Evolutionary conservation across 768 basidiomycete genomes (phyloP).

Genomic region (Collybia mongolica): DNA sequence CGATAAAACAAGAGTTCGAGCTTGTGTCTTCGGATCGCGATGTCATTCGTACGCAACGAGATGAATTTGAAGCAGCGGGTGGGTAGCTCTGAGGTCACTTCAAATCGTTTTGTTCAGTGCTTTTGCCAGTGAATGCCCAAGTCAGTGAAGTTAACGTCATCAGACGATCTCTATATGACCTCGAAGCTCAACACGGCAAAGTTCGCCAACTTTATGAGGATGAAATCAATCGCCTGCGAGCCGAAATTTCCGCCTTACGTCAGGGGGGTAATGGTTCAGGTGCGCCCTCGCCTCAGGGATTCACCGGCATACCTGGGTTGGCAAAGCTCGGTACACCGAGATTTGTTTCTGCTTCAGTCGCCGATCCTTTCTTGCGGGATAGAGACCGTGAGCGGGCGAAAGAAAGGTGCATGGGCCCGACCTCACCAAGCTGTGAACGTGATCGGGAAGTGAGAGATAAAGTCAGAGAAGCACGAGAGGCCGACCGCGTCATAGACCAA

Average conservation of each 20-base stretch:
- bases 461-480: constrained; percentile 14
- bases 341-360: background rate
- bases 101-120: background rate
- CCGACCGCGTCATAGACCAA: constrained; percentile 33
- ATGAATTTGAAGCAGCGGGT: constrained; percentile 92
- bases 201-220: constrained; percentile 86
- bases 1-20: constrained; percentile 81
- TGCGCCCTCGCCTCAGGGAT: constrained; percentile 13
- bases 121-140: constrained; percentile 66
- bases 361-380: constrained; percentile 8
- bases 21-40: constrained; percentile 51
- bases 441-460: constrained; percentile 13
- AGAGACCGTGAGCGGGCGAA: constrained; percentile 35
- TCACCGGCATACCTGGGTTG: constrained; percentile 18
- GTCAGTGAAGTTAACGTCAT: constrained; percentile 90
- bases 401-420: constrained; percentile 16
- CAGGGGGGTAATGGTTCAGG: constrained; percentile 13
- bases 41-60: constrained; percentile 72
- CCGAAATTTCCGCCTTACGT: constrained; percentile 51
- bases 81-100: constrained; percentile 21
- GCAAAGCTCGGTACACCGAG: constrained; percentile 7
- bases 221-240: constrained; percentile 70
- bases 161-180: constrained; percentile 85
- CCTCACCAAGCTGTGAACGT: constrained; percentile 16
- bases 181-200: constrained; percentile 86